A percentile compares a stretch with the other conserved stretches of the same genome.
phyloP scores from a whole-genome alignment of 1,139 yeast genomes.

The Scheffersomyces quercinus region DNA sequence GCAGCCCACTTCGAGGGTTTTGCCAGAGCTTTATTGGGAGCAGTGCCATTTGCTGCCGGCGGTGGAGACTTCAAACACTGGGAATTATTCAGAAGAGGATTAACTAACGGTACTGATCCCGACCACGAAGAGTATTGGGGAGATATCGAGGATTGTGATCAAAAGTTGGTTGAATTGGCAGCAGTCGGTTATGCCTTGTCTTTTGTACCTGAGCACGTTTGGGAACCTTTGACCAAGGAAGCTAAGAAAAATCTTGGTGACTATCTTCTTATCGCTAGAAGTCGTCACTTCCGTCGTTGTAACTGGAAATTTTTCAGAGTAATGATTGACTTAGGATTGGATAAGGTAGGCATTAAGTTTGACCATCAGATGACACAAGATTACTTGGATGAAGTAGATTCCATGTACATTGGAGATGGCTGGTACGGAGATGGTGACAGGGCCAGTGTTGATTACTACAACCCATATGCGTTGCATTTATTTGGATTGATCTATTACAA shows the following conservation, averaged over 20 bases:
- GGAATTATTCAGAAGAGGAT: conserved; percentile 15
- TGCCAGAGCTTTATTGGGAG: conserved; percentile 27
- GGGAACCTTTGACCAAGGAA: conserved; percentile 21
- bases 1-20: conserved; percentile 27
- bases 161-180: conserved; percentile 27
- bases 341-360: conserved; percentile 18
- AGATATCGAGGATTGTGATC: conserved; percentile 14
- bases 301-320: conserved; percentile 30
- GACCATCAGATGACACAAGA: conserved; percentile 11
- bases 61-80: conserved; percentile 19
- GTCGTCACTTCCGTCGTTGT: conserved; percentile 13
- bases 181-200: conserved; percentile 25
- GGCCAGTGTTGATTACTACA: conserved; percentile 24
- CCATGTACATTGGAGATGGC: conserved; percentile 22
- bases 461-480: conserved; percentile 28
- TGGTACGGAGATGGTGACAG: conserved; percentile 29
- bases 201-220: conserved; percentile 19
- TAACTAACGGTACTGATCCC: conserved; percentile 26
- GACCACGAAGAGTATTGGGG: conserved; percentile 28
- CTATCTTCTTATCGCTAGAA: conserved; percentile 16
- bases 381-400: conserved; percentile 18
- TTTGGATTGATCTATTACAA: conserved; percentile 21
- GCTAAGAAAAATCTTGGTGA: conserved; percentile 16
- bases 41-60: conserved; percentile 23
- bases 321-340: conserved; percentile 22